phyloP scores from a whole-genome alignment of 495 filamentous ascomycete genomes.

The Penicillium malachiteum region DNA sequence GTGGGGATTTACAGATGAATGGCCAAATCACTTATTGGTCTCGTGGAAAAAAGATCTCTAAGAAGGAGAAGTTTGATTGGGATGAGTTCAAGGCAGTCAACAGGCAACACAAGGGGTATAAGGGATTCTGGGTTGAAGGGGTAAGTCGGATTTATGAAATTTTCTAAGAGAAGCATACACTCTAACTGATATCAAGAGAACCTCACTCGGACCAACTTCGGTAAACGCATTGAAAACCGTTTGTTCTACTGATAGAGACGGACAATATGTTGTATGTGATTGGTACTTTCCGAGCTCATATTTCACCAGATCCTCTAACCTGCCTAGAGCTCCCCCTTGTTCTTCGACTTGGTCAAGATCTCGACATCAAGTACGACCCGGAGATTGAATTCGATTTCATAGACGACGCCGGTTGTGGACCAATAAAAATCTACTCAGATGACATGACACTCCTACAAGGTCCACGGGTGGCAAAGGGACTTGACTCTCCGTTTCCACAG shows the following conservation, averaged over 20 bases:
- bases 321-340: background rate
- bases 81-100: conserved; percentile 8
- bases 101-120: background rate
- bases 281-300: no score
- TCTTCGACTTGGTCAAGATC: background rate
- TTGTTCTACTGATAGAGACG: background rate
- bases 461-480: background rate
- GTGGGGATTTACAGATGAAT: background rate
- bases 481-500: background rate
- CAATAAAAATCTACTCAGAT: background rate
- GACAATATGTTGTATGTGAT: background rate
- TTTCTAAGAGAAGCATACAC: background rate
- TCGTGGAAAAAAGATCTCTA: background rate
- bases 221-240: background rate
- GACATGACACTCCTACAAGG: background rate
- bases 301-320: background rate
- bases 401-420: background rate
- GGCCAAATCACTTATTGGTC: conserved; percentile 12
- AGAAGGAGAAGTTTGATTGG: conserved; percentile 6
- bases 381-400: conserved; percentile 1
- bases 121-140: conserved; percentile 3
- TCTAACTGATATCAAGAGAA: background rate
- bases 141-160: background rate
- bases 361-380: background rate
- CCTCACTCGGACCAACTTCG: background rate